Conservation (phyloP, 140 eudicot species). For the Senecio squalidus region DNA sequence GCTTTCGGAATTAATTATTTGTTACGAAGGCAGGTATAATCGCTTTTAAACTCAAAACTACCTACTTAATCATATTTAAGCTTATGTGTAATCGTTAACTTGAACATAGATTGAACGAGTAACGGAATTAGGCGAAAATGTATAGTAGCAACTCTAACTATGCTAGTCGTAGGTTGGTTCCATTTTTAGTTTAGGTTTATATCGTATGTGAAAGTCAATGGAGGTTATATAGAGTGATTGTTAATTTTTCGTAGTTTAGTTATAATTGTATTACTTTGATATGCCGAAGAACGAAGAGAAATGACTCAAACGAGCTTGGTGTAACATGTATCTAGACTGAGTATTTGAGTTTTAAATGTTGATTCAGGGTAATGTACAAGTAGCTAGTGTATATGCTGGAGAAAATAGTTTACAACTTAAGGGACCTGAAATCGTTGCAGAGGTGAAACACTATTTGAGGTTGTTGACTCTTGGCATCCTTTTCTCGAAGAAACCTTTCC, state of each 20-base stretch:
- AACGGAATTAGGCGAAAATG: not conserved
- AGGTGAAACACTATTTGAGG: conserved; percentile 63
- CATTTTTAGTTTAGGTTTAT: not conserved
- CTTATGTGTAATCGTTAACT: not conserved
- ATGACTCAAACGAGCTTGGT: not conserved
- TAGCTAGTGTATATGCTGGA: conserved; percentile 93
- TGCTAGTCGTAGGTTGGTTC: not conserved
- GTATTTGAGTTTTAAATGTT: conserved; percentile 1
- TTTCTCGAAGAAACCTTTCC: conserved; percentile 96
- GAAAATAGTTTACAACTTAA: conserved; percentile 60
- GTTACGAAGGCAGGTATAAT: conserved; percentile 81
- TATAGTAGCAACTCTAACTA: not conserved
- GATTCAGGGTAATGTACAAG: conserved; percentile 77
- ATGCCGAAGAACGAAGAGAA: not conserved
- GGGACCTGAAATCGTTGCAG: conserved; percentile 66
- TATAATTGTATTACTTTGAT: conserved; percentile 5
- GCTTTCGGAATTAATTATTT: conserved; percentile 95
- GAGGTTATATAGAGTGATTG: not conserved
- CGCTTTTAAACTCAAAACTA: too few species aligned
- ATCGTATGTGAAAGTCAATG: conserved; percentile 2
- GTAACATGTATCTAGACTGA: not conserved
- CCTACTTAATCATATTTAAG: not conserved
- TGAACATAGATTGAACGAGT: not conserved
- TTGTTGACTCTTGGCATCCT: conserved; percentile 70
- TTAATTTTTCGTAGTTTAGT: not conserved